Conservation (phyloP, 352 stramenopile species). For the Phytophthora megakarya region DNA sequence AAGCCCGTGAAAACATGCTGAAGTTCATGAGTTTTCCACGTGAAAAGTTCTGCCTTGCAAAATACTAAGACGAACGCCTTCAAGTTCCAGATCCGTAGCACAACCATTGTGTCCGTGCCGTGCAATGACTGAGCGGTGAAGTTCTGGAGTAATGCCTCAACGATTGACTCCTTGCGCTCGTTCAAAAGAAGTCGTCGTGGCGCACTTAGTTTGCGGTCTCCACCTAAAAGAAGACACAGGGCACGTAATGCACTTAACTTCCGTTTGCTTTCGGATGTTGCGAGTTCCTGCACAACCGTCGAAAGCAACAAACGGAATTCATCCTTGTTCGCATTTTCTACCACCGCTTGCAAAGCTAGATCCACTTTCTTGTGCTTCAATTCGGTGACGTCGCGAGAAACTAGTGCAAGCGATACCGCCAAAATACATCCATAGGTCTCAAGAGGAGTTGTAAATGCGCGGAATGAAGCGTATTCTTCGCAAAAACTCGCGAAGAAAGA, state of each 20-base stretch:
- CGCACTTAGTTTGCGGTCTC: constrained; percentile 63
- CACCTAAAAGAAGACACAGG: constrained; percentile 58
- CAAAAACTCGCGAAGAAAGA: constrained; percentile 64
- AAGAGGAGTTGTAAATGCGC: constrained; percentile 43
- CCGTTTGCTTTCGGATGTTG: constrained; percentile 36
- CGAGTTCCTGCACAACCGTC: constrained; percentile 63
- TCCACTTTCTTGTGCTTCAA: constrained; percentile 16
- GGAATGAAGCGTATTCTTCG: constrained; percentile 54
- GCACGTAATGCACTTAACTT: constrained; percentile 61
- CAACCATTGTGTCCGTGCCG: constrained; percentile 1
- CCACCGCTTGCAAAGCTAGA: constrained; percentile 45
- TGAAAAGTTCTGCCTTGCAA: constrained; percentile 80
- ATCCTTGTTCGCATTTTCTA: constrained; percentile 67
- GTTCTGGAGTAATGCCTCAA: constrained; percentile 52
- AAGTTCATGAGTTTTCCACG: constrained; percentile 77
- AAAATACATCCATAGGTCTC: constrained; percentile 72
- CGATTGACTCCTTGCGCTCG: constrained; percentile 55
- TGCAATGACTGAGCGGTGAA: constrained; percentile 44
- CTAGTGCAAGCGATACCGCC: constrained; percentile 44
- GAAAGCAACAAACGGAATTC: constrained; percentile 71
- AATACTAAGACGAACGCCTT: constrained; percentile 72
- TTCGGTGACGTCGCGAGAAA: constrained; percentile 8
- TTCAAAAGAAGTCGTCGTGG: constrained; percentile 54
- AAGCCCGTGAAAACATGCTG: constrained; percentile 73
- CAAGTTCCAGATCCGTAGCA: constrained; percentile 55